Conservation (phyloP, 805 yeast genomes). For the Candida odintsovae region DNA sequence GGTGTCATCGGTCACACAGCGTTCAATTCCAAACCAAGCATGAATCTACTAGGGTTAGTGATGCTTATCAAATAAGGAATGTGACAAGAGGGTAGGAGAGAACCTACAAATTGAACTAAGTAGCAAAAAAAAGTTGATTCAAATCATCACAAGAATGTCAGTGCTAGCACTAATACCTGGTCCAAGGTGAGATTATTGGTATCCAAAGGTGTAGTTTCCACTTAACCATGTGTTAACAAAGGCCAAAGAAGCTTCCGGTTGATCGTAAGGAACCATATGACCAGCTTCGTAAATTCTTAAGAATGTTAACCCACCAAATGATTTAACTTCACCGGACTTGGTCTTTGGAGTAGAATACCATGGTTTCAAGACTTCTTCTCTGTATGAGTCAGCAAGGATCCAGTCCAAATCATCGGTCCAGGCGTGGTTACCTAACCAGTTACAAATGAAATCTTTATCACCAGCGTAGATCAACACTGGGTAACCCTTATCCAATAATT, state of each 20-base stretch:
- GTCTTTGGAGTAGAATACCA: conserved; percentile 35
- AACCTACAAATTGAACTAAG: too few species aligned
- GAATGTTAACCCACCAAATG: conserved; percentile 64
- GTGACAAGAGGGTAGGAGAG: too few species aligned
- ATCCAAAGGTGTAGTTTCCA: conserved; percentile 32
- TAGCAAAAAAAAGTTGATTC: too few species aligned
- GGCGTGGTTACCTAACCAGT: conserved; percentile 87
- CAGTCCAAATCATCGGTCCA: conserved; percentile 71
- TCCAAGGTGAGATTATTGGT: conserved; percentile 1
- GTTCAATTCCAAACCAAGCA: too few species aligned
- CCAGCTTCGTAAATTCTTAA: conserved; percentile 79
- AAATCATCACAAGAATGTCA: too few species aligned
- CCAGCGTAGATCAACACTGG: conserved; percentile 93
- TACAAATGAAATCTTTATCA: conserved; percentile 87
- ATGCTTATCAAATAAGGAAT: too few species aligned
- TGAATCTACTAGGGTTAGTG: too few species aligned
- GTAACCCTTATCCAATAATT: conserved; percentile 58
- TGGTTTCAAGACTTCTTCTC: conserved; percentile 32
- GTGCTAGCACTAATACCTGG: too few species aligned
- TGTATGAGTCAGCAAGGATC: conserved; percentile 48
- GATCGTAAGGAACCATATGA: conserved; percentile 90
- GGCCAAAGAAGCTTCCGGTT: conserved; percentile 65
- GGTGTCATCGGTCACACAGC: too few species aligned
- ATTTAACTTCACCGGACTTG: conserved; percentile 69
- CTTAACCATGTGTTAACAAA: conserved; percentile 73